Evolutionary conservation across 1,284 basidiomycete genomes (phyloP).

Genomic region (Termitomyces sp.): DNA sequence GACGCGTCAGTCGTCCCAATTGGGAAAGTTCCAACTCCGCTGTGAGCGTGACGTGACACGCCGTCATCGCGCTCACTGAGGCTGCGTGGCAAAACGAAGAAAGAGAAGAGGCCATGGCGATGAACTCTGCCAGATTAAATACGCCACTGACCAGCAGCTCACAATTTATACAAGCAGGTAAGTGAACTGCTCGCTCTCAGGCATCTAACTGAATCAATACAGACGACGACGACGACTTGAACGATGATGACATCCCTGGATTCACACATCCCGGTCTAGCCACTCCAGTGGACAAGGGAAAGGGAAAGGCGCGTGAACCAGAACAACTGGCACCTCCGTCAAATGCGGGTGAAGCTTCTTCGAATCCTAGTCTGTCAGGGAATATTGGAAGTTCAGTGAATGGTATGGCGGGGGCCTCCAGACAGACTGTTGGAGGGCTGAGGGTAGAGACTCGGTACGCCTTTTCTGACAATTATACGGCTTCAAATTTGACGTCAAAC

Average conservation of each 20-base stretch:
- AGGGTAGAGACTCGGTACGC: conserved; percentile 79
- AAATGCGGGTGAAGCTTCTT: conserved; percentile 21
- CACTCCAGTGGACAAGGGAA: conserved; percentile 55
- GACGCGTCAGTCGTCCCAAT: conserved; percentile 59
- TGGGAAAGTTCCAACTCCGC: conserved; percentile 28
- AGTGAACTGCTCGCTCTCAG: conserved; percentile 12
- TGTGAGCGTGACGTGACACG: conserved; percentile 19
- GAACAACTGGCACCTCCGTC: conserved; percentile 52
- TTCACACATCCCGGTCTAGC: conserved; percentile 61
- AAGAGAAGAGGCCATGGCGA: conserved; percentile 12
- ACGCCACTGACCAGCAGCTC: conserved; percentile 58
- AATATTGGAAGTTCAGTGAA: conserved; percentile 60
- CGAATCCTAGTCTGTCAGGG: conserved; percentile 52
- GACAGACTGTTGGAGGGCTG: conserved; percentile 76
- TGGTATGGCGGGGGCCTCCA: conserved; percentile 36
- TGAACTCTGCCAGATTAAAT: conserved; percentile 31
- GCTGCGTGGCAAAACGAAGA: conserved; percentile 23
- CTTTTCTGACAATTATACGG: neutral
- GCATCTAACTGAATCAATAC: neutral
- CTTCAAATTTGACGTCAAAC: neutral
- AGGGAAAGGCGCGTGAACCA: conserved; percentile 43
- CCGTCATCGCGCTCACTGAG: conserved; percentile 7
- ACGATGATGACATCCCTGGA: conserved; percentile 73
- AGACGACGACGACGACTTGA: conserved; percentile 70
- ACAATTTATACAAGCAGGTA: conserved; percentile 73